Conservation (phyloP, 257 asterid genomes). For the Nicotiana obtusifolia region DNA sequence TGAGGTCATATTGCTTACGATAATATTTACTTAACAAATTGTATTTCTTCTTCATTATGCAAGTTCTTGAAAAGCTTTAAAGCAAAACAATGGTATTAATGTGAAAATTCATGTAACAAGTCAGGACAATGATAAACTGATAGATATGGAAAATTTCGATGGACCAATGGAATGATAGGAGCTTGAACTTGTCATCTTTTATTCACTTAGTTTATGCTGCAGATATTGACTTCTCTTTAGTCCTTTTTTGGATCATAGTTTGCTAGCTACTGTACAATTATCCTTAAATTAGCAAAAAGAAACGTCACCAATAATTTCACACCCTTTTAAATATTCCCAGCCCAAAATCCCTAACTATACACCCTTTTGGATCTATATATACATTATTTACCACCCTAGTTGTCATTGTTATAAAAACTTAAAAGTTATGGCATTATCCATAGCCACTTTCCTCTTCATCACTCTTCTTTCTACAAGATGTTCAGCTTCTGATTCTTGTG, state of each 20-base stretch:
- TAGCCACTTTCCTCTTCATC: conserved; percentile 20
- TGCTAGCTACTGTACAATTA: not conserved
- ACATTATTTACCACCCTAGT: not conserved
- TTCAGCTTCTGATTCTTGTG: conserved; percentile 47
- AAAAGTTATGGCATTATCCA: conserved; percentile 30
- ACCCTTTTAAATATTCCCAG: not conserved
- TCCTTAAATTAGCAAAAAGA: not conserved
- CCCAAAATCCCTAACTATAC: too few species aligned
- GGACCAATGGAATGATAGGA: not conserved
- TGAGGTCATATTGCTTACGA: not conserved
- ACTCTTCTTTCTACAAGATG: conserved; percentile 31
- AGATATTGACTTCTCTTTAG: not conserved
- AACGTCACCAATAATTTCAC: not conserved
- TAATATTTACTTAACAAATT: not conserved
- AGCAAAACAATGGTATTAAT: not conserved
- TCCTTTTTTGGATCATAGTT: not conserved
- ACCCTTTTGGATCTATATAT: not conserved
- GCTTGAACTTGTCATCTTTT: not conserved
- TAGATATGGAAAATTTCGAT: too few species aligned
- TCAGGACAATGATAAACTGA: not conserved
- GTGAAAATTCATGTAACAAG: not conserved
- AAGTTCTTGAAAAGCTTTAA: not conserved
- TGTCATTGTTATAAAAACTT: not conserved
- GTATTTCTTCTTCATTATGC: not conserved
- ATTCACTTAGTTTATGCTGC: not conserved